Evolutionary conservation across 768 basidiomycete species (phyloP).

Genomic region (Trametes punicea): DNA sequence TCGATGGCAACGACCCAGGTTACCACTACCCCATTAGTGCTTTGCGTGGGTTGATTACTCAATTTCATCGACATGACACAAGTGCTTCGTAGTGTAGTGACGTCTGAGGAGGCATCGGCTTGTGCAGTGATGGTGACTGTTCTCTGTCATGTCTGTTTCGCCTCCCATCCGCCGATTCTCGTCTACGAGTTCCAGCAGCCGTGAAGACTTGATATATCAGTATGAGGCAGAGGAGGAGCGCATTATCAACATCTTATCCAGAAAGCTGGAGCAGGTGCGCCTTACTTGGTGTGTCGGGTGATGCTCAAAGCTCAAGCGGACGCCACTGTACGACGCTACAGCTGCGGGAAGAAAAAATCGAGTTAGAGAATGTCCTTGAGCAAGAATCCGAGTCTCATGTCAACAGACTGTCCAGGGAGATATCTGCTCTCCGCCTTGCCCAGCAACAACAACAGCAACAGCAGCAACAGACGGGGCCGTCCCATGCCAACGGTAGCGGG

Average conservation of each 20-base stretch:
- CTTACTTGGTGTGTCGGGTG: not conserved
- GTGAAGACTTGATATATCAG: slow-evolving; percentile 79
- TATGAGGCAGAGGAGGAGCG: slow-evolving; percentile 91
- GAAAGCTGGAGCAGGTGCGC: slow-evolving; percentile 79
- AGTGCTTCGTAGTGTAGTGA: not conserved
- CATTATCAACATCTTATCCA: slow-evolving; percentile 77
- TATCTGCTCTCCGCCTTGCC: slow-evolving; percentile 58
- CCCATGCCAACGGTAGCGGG: slow-evolving; percentile 30
- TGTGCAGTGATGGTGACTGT: not conserved
- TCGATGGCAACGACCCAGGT: slow-evolving; percentile 46
- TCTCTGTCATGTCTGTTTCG: slow-evolving; percentile 37
- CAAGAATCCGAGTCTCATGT: slow-evolving; percentile 87
- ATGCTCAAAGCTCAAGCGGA: not conserved
- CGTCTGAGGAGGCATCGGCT: not conserved
- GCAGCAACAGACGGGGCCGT: slow-evolving; percentile 39
- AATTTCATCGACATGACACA: not conserved
- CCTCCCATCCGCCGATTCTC: slow-evolving; percentile 61
- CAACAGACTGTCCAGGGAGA: slow-evolving; percentile 68
- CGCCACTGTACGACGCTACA: slow-evolving; percentile 28
- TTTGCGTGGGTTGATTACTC: not conserved
- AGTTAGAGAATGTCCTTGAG: slow-evolving; percentile 76
- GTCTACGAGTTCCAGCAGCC: slow-evolving; percentile 48
- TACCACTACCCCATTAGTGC: slow-evolving; percentile 37
- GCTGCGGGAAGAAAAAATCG: slow-evolving; percentile 84
- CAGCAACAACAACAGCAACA: slow-evolving; percentile 42